Evolutionary conservation across 2,329 filamentous ascomycete species (phyloP), one percentile per base, ranked within the genome.

Genomic region (Fusarium fujikuroi): DNA sequence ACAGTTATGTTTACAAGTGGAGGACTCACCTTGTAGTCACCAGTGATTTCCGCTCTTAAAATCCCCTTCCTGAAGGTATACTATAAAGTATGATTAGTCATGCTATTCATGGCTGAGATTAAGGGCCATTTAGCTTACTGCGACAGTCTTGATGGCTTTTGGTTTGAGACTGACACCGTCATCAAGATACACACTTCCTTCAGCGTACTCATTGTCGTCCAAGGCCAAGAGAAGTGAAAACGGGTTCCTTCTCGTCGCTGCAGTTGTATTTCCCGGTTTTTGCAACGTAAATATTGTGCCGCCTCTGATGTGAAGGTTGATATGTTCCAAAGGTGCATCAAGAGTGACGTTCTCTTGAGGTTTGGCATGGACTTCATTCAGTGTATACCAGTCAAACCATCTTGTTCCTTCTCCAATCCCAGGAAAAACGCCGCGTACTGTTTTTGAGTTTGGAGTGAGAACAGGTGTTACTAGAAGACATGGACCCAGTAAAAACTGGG

Each of bases 111-210:
- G 9, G 7, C 10, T 9, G 15, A 2, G 5, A 32, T 14, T 21
- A 5, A 18, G 2, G 7, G 5, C 5, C 0, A 34, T 18, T 34
- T n/a, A 16, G 14, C 56, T 21, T 59, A 59, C 56, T 21, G 19
- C 12, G 15, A 37, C 32, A 19, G 12, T 37, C 9, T 49, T 59
- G 7, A 23, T 59, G 14, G 42, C 23, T 30, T 59, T 23, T 28
- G 42, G 42, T n/a, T 59, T 23, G 32, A 59, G 32, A 15, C 56
- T 59, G 18, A 59, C 56, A 8, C 56, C 56, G 6, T 59, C 56
- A 28, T 59, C 56, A 16, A 59, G n/a, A 18, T 59, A 59, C 6
- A 30, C 56, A 5, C 19, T 59, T 28, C 56, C 56, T 36, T 59
- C 42, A 5, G 56, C 56, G 28, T 37, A 59, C 34, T 50, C 42